A percentile compares a stretch with the other conserved stretches of the same genome.
phyloP scores from a whole-genome alignment of 2,329 filamentous ascomycete genomes.

The Teratosphaeria gauchensis region DNA sequence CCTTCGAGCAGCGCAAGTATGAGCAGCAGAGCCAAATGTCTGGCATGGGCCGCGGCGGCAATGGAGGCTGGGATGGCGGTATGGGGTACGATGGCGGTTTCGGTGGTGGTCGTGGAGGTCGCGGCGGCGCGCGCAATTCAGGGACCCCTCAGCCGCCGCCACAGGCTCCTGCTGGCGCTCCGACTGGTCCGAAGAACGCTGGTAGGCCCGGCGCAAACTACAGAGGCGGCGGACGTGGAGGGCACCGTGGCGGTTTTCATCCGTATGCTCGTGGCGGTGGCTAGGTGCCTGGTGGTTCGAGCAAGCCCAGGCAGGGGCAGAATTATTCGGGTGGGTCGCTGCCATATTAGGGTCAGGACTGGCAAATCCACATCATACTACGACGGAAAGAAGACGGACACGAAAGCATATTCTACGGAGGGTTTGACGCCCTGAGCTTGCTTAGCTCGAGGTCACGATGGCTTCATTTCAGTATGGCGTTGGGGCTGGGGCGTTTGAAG shows the following conservation, averaged over 20 bases:
- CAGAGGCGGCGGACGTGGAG: conserved; percentile 74
- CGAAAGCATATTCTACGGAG: neutral
- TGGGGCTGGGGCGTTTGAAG: neutral
- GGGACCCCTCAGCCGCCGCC: conserved; percentile 20
- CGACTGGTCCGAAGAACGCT: conserved; percentile 92
- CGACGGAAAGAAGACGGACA: neutral
- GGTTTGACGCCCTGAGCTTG: neutral
- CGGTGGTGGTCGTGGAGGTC: conserved; percentile 28
- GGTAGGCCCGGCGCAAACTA: conserved; percentile 88
- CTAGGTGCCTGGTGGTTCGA: conserved; percentile 1
- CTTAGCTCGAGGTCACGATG: neutral
- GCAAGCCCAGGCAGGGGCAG: neutral
- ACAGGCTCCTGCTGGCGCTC: conserved; percentile 64
- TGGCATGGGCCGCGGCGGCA: conserved; percentile 36
- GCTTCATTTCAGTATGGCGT: neutral
- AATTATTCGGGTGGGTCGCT: neutral
- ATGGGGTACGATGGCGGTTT: conserved; percentile 67
- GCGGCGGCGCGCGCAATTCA: conserved; percentile 11
- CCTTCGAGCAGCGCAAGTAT: conserved; percentile 71
- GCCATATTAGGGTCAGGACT: neutral
- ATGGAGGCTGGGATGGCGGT: conserved; percentile 67
- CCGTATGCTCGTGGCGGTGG: conserved; percentile 51
- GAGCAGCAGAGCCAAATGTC: conserved; percentile 51
- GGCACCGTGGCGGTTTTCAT: conserved; percentile 60
- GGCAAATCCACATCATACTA: neutral